A percentile compares a stretch with the other conserved stretches of the same genome.
phyloP scores from a whole-genome alignment of 2,329 filamentous ascomycete species.

The Amphichorda felina region DNA sequence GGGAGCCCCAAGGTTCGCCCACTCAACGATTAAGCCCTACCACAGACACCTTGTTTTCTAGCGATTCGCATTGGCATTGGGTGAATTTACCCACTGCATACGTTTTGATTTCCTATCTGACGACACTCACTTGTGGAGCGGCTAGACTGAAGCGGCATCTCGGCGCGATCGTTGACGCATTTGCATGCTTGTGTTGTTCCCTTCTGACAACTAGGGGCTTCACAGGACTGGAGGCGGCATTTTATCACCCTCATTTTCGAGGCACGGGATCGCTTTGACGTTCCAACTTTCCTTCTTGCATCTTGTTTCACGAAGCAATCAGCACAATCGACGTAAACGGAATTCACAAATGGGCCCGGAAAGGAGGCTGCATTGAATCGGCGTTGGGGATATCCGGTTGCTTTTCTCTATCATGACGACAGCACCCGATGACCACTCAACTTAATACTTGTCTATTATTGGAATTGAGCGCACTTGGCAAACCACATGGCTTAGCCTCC shows the following conservation, averaged over 20 bases:
- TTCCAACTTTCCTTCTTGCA: not conserved
- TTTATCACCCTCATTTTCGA: not conserved
- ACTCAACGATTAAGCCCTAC: not conserved
- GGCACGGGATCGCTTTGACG: not conserved
- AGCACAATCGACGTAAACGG: not conserved
- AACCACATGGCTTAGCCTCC: no score
- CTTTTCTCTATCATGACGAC: not conserved
- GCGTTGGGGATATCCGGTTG: constrained; percentile 1
- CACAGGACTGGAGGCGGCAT: no score
- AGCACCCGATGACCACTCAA: not conserved
- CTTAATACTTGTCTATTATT: not conserved
- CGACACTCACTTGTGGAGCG: no score
- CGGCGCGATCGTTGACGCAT: no score
- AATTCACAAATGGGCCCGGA: not conserved
- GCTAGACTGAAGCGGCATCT: no score
- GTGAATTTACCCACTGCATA: not conserved
- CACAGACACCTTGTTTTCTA: not conserved
- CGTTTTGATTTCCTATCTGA: not conserved
- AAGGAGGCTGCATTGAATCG: constrained; percentile 2
- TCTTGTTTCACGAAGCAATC: not conserved
- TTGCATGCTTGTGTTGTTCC: no score
- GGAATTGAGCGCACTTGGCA: not conserved
- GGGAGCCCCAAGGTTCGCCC: no score
- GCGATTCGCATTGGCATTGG: not conserved
- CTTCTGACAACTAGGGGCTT: no score